Evolutionary conservation across 129 eudicot genomes (phyloP).

Genomic region (Flaveria sonorensis): DNA sequence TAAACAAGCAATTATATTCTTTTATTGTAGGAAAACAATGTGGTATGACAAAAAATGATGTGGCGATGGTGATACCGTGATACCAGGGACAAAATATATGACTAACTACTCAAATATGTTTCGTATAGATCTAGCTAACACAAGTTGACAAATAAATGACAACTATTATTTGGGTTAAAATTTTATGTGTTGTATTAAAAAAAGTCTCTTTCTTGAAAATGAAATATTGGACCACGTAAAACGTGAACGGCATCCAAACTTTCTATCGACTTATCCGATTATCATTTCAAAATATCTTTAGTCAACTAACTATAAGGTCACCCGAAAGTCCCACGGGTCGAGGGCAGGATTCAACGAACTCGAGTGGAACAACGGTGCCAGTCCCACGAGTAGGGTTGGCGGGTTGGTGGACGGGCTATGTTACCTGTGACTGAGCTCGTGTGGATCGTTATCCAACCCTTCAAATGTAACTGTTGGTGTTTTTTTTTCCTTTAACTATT

Average conservation of each 20-base stretch:
- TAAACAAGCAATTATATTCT: too few relatives aligned
- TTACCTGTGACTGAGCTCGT: too few relatives aligned
- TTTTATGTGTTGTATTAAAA: not conserved
- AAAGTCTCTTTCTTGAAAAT: not conserved
- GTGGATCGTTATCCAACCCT: too few relatives aligned
- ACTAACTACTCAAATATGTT: not conserved
- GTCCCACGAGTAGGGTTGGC: too few relatives aligned
- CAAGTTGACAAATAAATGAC: constrained; percentile 13
- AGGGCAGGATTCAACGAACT: too few relatives aligned
- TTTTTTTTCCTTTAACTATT: too few relatives aligned
- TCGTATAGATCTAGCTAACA: constrained; percentile 6
- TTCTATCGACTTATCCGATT: not conserved
- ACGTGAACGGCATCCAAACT: not conserved
- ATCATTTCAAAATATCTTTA: not conserved
- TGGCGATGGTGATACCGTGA: not conserved
- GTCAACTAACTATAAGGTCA: not conserved
- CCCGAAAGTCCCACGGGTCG: too few relatives aligned
- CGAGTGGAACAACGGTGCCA: too few relatives aligned
- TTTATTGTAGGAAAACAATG: not conserved
- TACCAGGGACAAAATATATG: not conserved
- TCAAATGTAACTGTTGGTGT: too few relatives aligned
- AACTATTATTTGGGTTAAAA: not conserved
- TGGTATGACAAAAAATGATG: not conserved
- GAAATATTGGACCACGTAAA: not conserved
- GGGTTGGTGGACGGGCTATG: too few relatives aligned